Evolutionary conservation across 805 yeast genomes (phyloP), one percentile per base, ranked within the genome.

Genomic region (Schizosaccharomyces octosporus): DNA sequence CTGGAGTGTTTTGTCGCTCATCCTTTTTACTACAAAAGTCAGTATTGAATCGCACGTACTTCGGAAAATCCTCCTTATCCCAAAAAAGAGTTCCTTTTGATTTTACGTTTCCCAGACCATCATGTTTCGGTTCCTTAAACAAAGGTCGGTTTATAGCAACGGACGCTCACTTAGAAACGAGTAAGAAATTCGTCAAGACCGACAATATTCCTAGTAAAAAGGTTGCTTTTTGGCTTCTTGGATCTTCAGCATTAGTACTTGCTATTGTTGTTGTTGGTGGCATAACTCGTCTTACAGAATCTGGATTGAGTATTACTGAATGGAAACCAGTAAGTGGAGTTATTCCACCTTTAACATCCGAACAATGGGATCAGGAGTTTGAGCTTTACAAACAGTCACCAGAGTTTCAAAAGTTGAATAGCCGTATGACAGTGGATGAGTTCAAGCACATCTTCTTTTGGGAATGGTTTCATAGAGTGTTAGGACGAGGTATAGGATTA

Each of bases 241-340:
- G 93, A 29, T 83, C 94, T 0, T 85, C 97, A 1, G 84, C 85
- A 0, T 74, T 93, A 17, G 95, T 93, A 1, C 93, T 93, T 71
- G 96, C 95, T 43, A 93, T 93, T 64, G 97, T 93, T 17, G 82
- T 93, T n/a, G 76, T 93, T 4, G 99, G 98, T 58, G 99, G 99
- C 0, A 76, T 93, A 58, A 93, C 98, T 0, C 79, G 99, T 67
- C 76, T 93, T 57, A 93, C 98, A 0, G 99, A 93, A 69, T 86
- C 95, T 0, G 99, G 98, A 0, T 75, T 93, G 58, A 85, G 95
- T 59, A 93, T 93, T 70, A 93, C 97, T 1, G 98, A 93, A 69
- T 93, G 99, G 99, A 87, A 83, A 70, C 99, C 99, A 1, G 88
- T 93, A 32, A 87, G 98, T 0, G 99, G 99, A 59, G 74, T 94